Base-by-base conservation (phyloP, 225 moss, liverwort and hornwort species). In the Polytrichum formosum region DNA sequence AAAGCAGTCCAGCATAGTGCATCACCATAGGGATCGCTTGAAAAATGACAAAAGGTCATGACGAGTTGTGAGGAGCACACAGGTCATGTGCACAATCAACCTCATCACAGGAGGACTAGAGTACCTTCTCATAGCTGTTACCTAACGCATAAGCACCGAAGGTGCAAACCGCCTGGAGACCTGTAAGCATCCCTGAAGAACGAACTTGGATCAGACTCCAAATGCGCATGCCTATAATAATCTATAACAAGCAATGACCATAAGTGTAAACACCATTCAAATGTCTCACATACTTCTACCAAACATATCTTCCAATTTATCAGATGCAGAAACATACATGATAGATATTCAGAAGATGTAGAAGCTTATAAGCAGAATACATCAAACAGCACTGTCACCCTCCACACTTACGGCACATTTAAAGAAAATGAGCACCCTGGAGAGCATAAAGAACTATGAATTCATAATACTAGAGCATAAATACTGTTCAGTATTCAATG, bases 181-280 rank as follows among this genome's bases (percentile, higher is more conserved):
- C 93, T 93, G 93, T 78, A 88, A 81, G 85, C 97, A 94, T 92
- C 91, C 97, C 97, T 98, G 97, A 94, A 98, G 91, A 94, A 98
- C 91, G 92, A 98, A 80, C 85, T 86, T 86, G 88, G 87, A 98
- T 98, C 94, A 98, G 97, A 88, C 92, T 86, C 87, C 84, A 86
- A 81, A 74, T 71, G 70, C 68, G 84, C 87, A 70, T 75, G 59
- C 71, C 77, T 75, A 80, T 60, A 66, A 76, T 66, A 68, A 80
- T 55, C 74, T 84, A 77, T n/a, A 73, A 67, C 73, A 66, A 65
- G 79, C 67, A 58, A 80, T 28, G 66, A 72, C 27, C 53, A 67
- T 5, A 67, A 21, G 0, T 58, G 58, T 20, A 58, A 6, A 56
- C 19, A 19, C 56, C 58, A 58, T 58, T 46, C 20, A n/a, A 58